Evolutionary conservation across 108 stramenopile genomes (phyloP).

Genomic region (Nitzschia sp.): DNA sequence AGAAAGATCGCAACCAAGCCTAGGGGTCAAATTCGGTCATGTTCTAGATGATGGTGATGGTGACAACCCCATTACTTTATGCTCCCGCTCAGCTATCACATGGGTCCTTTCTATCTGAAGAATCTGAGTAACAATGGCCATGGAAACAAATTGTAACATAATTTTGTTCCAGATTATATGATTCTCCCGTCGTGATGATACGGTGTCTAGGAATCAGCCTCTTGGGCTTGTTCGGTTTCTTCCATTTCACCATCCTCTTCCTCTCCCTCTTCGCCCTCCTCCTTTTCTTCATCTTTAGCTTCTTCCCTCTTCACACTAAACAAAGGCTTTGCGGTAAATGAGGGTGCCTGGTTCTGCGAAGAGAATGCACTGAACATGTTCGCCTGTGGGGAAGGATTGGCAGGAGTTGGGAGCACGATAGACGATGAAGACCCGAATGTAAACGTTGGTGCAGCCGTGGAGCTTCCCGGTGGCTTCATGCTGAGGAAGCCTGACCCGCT

Average conservation of each 20-base stretch:
- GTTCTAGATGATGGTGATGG: no score
- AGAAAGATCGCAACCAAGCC: no score
- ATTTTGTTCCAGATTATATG: not conserved
- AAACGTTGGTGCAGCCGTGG: constrained; percentile 37
- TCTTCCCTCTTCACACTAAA: constrained; percentile 10
- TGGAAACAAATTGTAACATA: no score
- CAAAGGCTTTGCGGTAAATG: constrained; percentile 15
- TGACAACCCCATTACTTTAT: no score
- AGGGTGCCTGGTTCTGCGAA: not conserved
- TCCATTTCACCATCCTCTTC: constrained; percentile 3
- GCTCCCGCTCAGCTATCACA: no score
- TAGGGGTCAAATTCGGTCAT: no score
- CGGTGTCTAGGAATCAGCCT: not conserved
- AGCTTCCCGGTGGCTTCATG: constrained; percentile 54
- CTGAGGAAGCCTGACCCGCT: constrained; percentile 42
- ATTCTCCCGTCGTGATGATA: not conserved
- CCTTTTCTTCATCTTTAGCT: not conserved
- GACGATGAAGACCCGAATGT: constrained; percentile 45
- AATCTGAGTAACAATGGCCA: no score
- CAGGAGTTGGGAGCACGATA: constrained; percentile 52
- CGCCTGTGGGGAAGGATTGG: constrained; percentile 19
- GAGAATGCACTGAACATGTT: constrained; percentile 34
- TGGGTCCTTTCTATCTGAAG: no score
- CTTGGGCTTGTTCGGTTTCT: constrained; percentile 4
- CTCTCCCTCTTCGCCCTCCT: constrained; percentile 12